Base-by-base conservation (phyloP, 1,284 basidiomycete genomes). In the Coriolopsis trogii region DNA sequence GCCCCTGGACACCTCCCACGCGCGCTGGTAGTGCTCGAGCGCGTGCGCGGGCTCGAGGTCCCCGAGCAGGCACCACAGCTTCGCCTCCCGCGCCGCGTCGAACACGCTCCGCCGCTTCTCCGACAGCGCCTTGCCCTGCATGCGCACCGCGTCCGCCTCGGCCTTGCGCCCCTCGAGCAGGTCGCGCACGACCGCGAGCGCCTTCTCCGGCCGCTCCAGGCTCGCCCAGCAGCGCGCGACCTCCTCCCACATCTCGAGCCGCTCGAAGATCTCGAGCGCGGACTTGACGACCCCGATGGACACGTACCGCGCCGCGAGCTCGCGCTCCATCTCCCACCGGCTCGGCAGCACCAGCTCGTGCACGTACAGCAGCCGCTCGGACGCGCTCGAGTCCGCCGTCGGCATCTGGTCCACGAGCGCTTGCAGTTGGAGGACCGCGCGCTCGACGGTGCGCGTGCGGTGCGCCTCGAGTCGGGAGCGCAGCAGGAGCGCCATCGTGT, bases 241-340 rank as follows among this genome's bases (percentile, higher is more conserved):
- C 58, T 97, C 91, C 72, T 96, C 95, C 94, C 94, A 98, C 93
- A 97, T 94, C 73, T 98, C 93, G 51, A 96, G 75, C 38, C 91
- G 80, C 69, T 93, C 89, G 67, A 94, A 98, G 51, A 97, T 94
- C 68, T 91, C 93, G 43, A 97, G 74, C 0, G 95, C 93, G 3
- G 90, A 93, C 61, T 87, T 86, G 51, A 90, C 78, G 49, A 95
- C 92, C 18, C 95, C 95, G 46, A 98, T 75, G 16, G 82, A 80
- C 53, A 93, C 74, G 72, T 89, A 94, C 37, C 92, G 82, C 62
- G 80, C 71, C 3, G 93, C 95, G 13, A 98, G 79, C 70, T 98
- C 95, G 34, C 80, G 77, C 67, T 97, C 91, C 76, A 97, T 81
- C 63, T 92, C 91, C 95, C 95, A 98, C 63, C 85, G 87, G 60